Evolutionary conservation across 495 filamentous ascomycete genomes (phyloP), one percentile per base, ranked within the genome.

Genomic region (Pyrenula aspistea): DNA sequence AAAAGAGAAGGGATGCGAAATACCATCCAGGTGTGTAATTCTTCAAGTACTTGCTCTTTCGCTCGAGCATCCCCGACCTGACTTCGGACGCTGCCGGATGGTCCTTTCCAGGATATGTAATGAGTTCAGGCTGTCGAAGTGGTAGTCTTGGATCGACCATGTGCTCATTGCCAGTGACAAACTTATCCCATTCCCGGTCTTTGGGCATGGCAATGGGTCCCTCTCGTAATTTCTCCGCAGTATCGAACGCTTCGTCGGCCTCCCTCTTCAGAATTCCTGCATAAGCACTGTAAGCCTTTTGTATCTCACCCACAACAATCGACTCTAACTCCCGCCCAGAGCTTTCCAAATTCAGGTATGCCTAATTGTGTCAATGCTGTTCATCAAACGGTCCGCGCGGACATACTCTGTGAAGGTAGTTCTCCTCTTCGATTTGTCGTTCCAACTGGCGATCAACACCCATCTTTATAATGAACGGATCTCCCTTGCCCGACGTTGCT

Each of bases 1-100:
- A 21, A 12, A 53, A 50, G 22, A 58, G 51, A 57, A 53, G 55
- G 56, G 54, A 56, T 53, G 54, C 22, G 22, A 64, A 84, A 71
- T 77, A 94, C 93, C 93, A 98, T 70, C 93, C 93, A 22, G 92
- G 87, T 2, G 91, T 91, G 68, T 96, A 98, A 65, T 90, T 96
- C 79, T 97, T 98, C 49, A 98, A 74, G 68, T 97, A 98, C 66
- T 97, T 98, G 78, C 88, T 94, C 81, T 96, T 98, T 52, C 93
- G 85, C 74, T 98, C 93, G 55, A 98, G 75, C 73, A 95, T 84
- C 1, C 93, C 93, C 3, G 88, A 87, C 53, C 89, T 78, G 31
- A 98, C 84, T 64, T 96, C 93, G 55, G 85, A 81, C 25, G 88
- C 89, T 47, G 90, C 85, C 54, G 87, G 86, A 67, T 96, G 88